These are phyloP conservation scores for Dissophora globulifera DNA, from an alignment of 192 early-diverging fungal genomes.

Conservation along the genomic window DNA sequence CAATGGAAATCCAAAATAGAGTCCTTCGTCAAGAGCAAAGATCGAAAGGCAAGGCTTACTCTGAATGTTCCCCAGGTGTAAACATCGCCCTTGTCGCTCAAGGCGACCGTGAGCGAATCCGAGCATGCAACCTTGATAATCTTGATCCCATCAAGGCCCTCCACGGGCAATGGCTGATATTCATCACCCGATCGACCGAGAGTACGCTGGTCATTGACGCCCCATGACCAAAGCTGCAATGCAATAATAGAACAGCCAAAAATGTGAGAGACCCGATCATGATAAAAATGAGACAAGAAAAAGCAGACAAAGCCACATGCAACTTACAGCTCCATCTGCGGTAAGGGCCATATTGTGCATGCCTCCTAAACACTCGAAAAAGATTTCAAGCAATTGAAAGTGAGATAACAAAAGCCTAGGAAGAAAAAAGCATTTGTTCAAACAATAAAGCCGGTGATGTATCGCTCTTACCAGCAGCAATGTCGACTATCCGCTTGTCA, in stretches of 20 bases:
- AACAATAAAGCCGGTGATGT: not conserved
- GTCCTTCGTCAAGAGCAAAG: too few relatives aligned
- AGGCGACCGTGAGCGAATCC: conserved; percentile 76
- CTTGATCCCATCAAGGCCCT: conserved; percentile 77
- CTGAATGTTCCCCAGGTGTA: conserved; percentile 91
- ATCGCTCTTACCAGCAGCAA: conserved; percentile 71
- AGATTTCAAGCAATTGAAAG: not conserved
- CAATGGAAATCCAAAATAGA: too few relatives aligned
- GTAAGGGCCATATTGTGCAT: conserved; percentile 87
- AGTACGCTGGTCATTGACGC: conserved; percentile 94
- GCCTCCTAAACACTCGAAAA: conserved; percentile 52
- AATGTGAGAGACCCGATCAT: too few relatives aligned
- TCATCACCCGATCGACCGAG: conserved; percentile 80
- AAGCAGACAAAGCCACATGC: not conserved
- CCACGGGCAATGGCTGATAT: conserved; percentile 69
- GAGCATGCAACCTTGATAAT: conserved; percentile 54
- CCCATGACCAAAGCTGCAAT: conserved; percentile 90
- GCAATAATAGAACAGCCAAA: too few relatives aligned
- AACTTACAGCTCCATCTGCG: conserved; percentile 72
- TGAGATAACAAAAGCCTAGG: not conserved
- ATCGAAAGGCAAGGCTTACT: conserved; percentile 42
- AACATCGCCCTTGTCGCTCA: conserved; percentile 80
- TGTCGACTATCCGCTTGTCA: conserved; percentile 75
- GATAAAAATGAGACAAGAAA: not conserved
- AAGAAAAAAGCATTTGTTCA: not conserved